Base-by-base conservation (phyloP, 768 basidiomycete species). In the Boletus pseudo-olivaceus region DNA sequence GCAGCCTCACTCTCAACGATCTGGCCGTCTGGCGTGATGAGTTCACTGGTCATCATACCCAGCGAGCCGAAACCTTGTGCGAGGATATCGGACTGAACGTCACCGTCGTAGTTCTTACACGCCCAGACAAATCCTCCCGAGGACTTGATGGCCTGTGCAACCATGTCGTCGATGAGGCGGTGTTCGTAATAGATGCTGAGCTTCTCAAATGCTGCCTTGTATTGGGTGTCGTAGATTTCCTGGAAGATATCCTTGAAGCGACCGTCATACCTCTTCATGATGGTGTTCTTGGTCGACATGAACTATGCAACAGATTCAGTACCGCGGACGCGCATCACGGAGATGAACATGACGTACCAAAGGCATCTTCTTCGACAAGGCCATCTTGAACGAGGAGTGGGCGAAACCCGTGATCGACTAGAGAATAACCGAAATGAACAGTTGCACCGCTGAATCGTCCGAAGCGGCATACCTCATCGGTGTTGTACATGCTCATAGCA, bases 211-310 rank as follows among this genome's bases (percentile, higher is more conserved):
- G 77, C 74, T 1, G 76, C 55, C 69, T 87, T 87, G 80, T 93
- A 94, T 53, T 84, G 65, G 78, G 76, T 64, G 7, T 96, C 91
- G 70, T 93, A 99, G 64, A 98, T 87, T 65, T 97, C 93, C 72
- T 98, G 86, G 86, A 99, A 97, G 68, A 96, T 94, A 65, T 99
- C 97, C 79, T 99, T 99, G 84, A 98, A 99, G 30, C 95, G 84
- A 41, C 97, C 97, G 66, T 98, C 97, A 71, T 99, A 99, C 69
- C 88, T 94, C 78, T 99, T 96, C 67, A 96, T 67, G 73, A 96
- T 95, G 23, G 93, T 96, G 75, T 96, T 98, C 78, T 99, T 98
- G 39, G 96, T 98, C 11, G 92, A 94, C 90, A 98, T 84, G 80
- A 95, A 98, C 84, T 90, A 42, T 49, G 15, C 23, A 33, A 49